These are phyloP conservation scores for Plasmodium cynomolgi DNA, from an alignment of 169 alveolate species.

Conservation along the genomic window DNA sequence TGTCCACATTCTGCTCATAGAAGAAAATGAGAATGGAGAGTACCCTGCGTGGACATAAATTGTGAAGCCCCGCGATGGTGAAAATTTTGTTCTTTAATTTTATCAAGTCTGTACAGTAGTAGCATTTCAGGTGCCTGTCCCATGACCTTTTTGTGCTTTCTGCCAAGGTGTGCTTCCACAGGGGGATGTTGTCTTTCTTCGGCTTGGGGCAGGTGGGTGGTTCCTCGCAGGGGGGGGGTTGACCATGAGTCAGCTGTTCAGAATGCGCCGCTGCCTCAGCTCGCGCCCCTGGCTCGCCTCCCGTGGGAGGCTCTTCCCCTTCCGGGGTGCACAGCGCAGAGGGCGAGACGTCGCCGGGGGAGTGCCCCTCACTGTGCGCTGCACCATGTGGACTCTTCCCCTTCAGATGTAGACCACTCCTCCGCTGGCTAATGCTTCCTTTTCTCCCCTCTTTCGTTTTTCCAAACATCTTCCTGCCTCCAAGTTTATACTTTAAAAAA, in stretches of 20 bases:
- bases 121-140: constrained; percentile 36
- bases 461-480: not conserved
- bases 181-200: not conserved
- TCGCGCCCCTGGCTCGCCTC: too few relatives aligned
- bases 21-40: constrained; percentile 33
- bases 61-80: constrained; percentile 40
- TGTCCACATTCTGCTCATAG: constrained; percentile 57
- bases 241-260: not conserved
- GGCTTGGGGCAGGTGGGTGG: not conserved
- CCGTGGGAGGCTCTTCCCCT: not conserved
- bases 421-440: not conserved
- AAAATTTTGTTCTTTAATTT: constrained; percentile 37
- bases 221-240: not conserved
- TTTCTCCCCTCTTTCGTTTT: not conserved
- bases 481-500: not conserved
- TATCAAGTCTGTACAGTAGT: constrained; percentile 44
- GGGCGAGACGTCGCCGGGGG: not conserved
- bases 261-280: not conserved
- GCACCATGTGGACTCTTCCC: not conserved
- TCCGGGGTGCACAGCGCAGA: not conserved
- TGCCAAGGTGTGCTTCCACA: not conserved
- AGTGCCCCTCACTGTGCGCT: not conserved
- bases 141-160: not conserved
- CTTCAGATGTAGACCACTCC: not conserved
- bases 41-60: constrained; percentile 53